Evolutionary conservation across 2,329 filamentous ascomycete species (phyloP), one percentile per base, ranked within the genome.

Genomic region (Davidsoniella virescens): DNA sequence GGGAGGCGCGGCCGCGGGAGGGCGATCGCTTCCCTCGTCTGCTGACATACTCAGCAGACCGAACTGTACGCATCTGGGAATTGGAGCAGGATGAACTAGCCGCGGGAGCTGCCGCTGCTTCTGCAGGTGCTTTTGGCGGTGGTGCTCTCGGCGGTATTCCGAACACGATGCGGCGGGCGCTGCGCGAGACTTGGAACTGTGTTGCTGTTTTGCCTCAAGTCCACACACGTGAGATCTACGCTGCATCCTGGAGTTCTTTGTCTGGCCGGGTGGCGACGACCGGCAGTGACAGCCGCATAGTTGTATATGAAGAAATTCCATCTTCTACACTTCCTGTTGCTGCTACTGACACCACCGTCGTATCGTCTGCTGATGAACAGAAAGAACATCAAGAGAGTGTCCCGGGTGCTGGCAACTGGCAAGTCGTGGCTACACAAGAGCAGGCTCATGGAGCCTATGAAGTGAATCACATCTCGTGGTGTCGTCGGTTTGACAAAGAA

Each of bases 401-500:
- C 1, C 43, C 54, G 7, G 53, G 43, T 29, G 55, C 62, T 42
- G 75, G 73, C 1, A 72, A 75, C 53, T 96, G 92, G 92, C 70
- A 71, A 5, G 65, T 90, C 3, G 60, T 94, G 14, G 76, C 78
- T 0, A 74, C 75, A n/a, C 61, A 84, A 1, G 71, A 81, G 44
- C 81, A 80, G 33, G 85, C 82, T 2, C 92, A 98, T 62, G 88
- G 87, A 1, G 85, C 93, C 2, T 95, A 90, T 60, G 92, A 98
- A 65, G 74, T 96, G 55, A 98, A 98, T 60, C 87, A 95, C 64
- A 75, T 92, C 45, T 79, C 77, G 2, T 98, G 92, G 92, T 87
- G 87, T 56, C 76, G 73, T 57, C 73, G 88, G 52, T 83, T 78
- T 52, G 87, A 94, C 62, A 70, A 71, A 46, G 80, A 68, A 1